These are phyloP conservation scores for Leucosporidium creatinivorum DNA, from an alignment of 768 basidiomycete genomes.

Conservation along the genomic window DNA sequence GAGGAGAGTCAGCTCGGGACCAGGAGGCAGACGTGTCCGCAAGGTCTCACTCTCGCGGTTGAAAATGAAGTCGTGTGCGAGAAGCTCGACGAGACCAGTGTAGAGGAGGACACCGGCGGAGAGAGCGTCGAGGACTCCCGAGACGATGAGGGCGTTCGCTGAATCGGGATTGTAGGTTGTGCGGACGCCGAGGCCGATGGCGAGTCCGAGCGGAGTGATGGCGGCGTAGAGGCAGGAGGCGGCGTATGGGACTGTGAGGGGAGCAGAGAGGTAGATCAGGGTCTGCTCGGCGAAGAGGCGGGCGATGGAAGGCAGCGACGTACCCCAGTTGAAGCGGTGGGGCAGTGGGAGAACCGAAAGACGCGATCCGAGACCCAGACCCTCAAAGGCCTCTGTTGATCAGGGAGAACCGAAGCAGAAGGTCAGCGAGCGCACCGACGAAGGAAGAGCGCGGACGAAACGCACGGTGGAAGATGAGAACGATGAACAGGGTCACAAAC, in stretches of 20 bases:
- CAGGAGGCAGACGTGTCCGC: too few species aligned
- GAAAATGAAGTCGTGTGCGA: constrained; percentile 35
- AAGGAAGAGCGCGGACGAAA: background rate
- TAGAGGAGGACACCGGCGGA: constrained; percentile 35
- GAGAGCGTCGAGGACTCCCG: constrained; percentile 35
- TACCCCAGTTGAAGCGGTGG: background rate
- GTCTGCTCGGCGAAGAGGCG: too few species aligned
- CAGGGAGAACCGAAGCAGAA: too few species aligned
- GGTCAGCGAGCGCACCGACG: background rate
- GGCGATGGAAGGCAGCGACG: background rate
- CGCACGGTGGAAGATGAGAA: constrained; percentile 37
- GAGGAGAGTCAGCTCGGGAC: too few species aligned
- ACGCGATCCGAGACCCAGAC: constrained; percentile 8
- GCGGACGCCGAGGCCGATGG: constrained; percentile 30
- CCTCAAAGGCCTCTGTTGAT: constrained; percentile 1
- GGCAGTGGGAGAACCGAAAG: constrained; percentile 37
- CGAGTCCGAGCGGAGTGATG: constrained; percentile 32
- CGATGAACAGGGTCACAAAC: constrained; percentile 42
- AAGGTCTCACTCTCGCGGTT: constrained; percentile 17
- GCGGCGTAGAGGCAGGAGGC: constrained; percentile 25
- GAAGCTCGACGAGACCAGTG: constrained; percentile 30
- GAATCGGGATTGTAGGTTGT: background rate
- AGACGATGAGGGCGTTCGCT: constrained; percentile 7
- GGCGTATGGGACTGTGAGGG: constrained; percentile 7
- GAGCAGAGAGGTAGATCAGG: background rate